These are phyloP conservation scores for Verticillium isaacii DNA, from an alignment of 2,329 filamentous ascomycete genomes.

Conservation along the genomic window DNA sequence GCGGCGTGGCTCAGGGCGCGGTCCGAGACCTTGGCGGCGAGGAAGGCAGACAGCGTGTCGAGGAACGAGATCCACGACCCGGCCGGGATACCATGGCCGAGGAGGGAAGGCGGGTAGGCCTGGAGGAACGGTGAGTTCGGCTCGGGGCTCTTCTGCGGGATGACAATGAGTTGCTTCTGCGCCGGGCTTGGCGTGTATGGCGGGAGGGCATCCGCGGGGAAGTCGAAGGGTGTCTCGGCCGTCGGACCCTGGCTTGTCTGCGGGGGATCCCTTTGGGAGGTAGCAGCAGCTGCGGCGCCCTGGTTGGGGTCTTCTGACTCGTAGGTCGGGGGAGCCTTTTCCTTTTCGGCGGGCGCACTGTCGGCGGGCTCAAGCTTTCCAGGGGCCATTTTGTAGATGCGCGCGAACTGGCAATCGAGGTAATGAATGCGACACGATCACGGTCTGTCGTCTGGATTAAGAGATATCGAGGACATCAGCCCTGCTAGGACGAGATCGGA, in stretches of 20 bases:
- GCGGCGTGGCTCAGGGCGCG: slow-evolving; percentile 37
- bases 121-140: slow-evolving; percentile 31
- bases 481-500: neutral
- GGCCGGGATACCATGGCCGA: slow-evolving; percentile 29
- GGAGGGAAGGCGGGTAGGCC: slow-evolving; percentile 31
- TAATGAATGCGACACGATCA: neutral
- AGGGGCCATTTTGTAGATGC: neutral
- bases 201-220: slow-evolving; percentile 27
- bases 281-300: neutral
- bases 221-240: slow-evolving; percentile 31
- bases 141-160: slow-evolving; percentile 30
- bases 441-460: neutral
- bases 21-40: slow-evolving; percentile 38
- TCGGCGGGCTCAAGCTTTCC: neutral
- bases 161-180: slow-evolving; percentile 27
- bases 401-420: neutral
- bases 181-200: slow-evolving; percentile 16
- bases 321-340: neutral
- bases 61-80: slow-evolving; percentile 29
- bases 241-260: slow-evolving; percentile 18
- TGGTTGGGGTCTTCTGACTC: neutral
- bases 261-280: neutral
- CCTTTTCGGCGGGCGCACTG: neutral
- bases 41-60: slow-evolving; percentile 38
- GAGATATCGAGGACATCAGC: neutral